Evolutionary conservation across 371 early-diverging fungal species (phyloP), one percentile per base, ranked within the genome.

Genomic region (Circinella umbellata): DNA sequence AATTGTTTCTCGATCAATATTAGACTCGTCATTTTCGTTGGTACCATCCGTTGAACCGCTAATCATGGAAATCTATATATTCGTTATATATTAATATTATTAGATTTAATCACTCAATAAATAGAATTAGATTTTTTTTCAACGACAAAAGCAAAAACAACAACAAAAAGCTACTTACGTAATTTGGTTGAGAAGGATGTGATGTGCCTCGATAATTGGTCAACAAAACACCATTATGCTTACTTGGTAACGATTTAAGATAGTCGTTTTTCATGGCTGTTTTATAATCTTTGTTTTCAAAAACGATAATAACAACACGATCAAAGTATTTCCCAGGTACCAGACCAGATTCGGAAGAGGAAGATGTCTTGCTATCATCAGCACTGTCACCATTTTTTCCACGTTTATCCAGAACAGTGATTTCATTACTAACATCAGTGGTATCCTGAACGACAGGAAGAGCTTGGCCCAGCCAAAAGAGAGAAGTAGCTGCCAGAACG

Each of bases 251-350:
- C 4, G 65, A 61, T 4, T 73, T 53, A 6, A 85, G 63, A 48
- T 81, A 86, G 3, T 80, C 76, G 61, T 85, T 70, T 13, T 73
- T 66, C 36, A 74, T 66, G 18, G 76, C 87, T n/a, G 73, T 75
- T 35, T 46, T 63, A 66, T 81, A 86, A 65, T 82, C 76, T 17
- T 74, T 68, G 67, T 88, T 88, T 55, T 88, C 89, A 55, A 88
- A 73, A 17, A 85, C 71, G 46, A 89, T 77, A 20, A 78, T 80
- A 5, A 87, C 78, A 9, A 86, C 70, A 7, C 82, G 73, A 63
- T 85, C 85, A 61, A 84, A 88, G 51, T 73, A 67, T 60, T 72
- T 71, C 13, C 81, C 81, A 4, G 68, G 66, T 11, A 76, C 69
- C 37, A 73, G 48, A 57, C 55, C 42, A 39, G 66, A 55, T 5